Evolutionary conservation across 2,329 filamentous ascomycete species (phyloP), one percentile per base, ranked within the genome.

Genomic region (Lasiodiplodia sp.): DNA sequence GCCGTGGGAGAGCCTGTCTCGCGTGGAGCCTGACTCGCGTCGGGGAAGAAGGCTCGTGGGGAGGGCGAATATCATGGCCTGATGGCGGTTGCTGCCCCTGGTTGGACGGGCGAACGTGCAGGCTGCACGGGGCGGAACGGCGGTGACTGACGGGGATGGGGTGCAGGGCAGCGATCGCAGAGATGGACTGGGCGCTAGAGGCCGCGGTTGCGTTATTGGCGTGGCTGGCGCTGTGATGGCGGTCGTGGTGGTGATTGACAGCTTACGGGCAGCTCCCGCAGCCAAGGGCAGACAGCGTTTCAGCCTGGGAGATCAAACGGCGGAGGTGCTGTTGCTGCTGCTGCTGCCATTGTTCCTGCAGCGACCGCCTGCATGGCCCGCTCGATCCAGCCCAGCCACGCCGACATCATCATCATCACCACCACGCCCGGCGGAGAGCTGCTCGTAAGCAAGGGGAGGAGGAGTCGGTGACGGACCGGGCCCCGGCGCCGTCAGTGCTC

Each of bases 251-350:
- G 38, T 66, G 66, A 68, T 68, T 68, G 49, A 44, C 63, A 47
- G 58, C 58, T 47, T 63, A 31, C 52, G 21, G 64, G 53, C 63
- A 40, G 65, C 65, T 49, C 53, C 65, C 65, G 53, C 53, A 47
- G 65, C 53, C 65, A 60, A 66, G 65, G 53, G 31, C 52, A 67
- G 31, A 56, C 55, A 31, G 56, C 31, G 66, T 68, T 68, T 68
- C 66, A 63, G 66, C 23, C 37, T 28, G 66, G 66, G 25, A 68
- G 66, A 68, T 68, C 66, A 68, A 68, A 68, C 66, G 65, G 65
- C 55, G 55, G 52, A 67, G 53, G 28, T 11, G 64, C 64, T 57
- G 63, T 31, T 64, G 51, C 37, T 44, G 60, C 60, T 52, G 62
- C 58, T 52, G 28, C 23, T 28, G 34, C 49, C 51, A 56, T 55